phyloP scores from a whole-genome alignment of 345 rosid genomes.

The Citropsis articulata region DNA sequence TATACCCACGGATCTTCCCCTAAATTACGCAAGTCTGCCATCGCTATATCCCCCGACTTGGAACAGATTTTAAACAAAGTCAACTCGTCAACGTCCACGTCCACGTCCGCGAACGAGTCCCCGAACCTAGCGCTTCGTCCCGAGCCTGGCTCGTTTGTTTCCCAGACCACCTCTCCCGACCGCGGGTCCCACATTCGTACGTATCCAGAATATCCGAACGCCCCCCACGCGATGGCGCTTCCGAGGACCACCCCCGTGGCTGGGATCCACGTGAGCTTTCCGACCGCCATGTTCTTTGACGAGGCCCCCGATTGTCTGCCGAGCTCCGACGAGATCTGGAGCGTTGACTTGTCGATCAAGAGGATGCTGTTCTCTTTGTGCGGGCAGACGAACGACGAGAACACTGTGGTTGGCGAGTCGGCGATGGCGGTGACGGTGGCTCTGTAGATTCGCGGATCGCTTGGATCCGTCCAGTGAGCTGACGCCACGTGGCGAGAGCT shows the following conservation, averaged over 20 bases:
- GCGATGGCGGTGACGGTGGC: conserved; percentile 64
- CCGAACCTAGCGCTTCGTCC: conserved; percentile 89
- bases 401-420: conserved; percentile 50
- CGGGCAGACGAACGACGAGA: conserved; percentile 70
- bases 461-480: conserved; percentile 69
- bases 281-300: conserved; percentile 52
- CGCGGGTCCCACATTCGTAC: conserved; percentile 87
- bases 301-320: conserved; percentile 72
- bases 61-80: conserved; percentile 76
- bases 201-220: conserved; percentile 87
- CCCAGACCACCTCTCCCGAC: conserved; percentile 64
- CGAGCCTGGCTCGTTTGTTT: conserved; percentile 87
- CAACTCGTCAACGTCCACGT: conserved; percentile 50
- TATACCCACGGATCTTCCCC: conserved; percentile 89
- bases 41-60: conserved; percentile 78
- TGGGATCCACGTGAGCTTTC: conserved; percentile 75
- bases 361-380: conserved; percentile 76
- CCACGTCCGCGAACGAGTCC: conserved; percentile 82
- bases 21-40: conserved; percentile 78
- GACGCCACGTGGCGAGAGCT: conserved; percentile 59
- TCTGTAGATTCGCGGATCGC: conserved; percentile 81
- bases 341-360: conserved; percentile 76
- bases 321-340: conserved; percentile 53
- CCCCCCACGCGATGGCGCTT: conserved; percentile 56
- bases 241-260: conserved; percentile 43